Evolutionary conservation across 352 stramenopile genomes (phyloP), one percentile per base, ranked within the genome.

Genomic region (Thalassiosira hispida): DNA sequence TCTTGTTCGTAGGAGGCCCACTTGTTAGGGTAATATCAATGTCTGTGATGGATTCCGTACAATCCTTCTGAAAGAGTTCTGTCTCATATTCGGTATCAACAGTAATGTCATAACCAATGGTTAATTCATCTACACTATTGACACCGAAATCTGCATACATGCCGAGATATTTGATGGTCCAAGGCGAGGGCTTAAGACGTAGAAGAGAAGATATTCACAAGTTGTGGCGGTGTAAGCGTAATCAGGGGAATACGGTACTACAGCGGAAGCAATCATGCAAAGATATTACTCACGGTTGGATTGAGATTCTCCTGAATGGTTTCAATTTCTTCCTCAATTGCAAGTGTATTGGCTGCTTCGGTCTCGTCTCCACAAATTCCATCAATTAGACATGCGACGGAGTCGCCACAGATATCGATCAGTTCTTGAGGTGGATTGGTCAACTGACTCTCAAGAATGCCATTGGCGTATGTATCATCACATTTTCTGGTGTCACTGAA

Each of bases 111-210:
- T 57, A 68, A 18, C 18, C 6, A 2, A 67, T 22, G 2, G 16
- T n/a, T 2, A 67, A 1, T 22, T 67, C 31, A 18, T 53, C 8
- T 5, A 22, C 31, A 27, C 31, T 53, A 33, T 46, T 14, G 1
- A 29, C n/a, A 51, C 31, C n/a, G 16, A 67, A 67, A n/a, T 67
- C 33, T 46, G 57, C 57, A 35, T 1, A 20, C 3, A 67, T 2
- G 33, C 27, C 55, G 7, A 33, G 23, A 22, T 29, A 64, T 5
- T 3, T n/a, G 20, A 64, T 46, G 27, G 51, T 25, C 55, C 55
- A 64, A 38, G n/a, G n/a, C n/a, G n/a, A n/a, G n/a, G n/a, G n/a
- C n/a, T n/a, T n/a, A n/a, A n/a, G n/a, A n/a, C n/a, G n/a, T n/a
- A n/a, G n/a, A n/a, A n/a, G n/a, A n/a, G n/a, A n/a, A n/a, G n/a